Base-by-base conservation (phyloP, 805 yeast genomes). In the Wickerhamomyces silvicola region DNA sequence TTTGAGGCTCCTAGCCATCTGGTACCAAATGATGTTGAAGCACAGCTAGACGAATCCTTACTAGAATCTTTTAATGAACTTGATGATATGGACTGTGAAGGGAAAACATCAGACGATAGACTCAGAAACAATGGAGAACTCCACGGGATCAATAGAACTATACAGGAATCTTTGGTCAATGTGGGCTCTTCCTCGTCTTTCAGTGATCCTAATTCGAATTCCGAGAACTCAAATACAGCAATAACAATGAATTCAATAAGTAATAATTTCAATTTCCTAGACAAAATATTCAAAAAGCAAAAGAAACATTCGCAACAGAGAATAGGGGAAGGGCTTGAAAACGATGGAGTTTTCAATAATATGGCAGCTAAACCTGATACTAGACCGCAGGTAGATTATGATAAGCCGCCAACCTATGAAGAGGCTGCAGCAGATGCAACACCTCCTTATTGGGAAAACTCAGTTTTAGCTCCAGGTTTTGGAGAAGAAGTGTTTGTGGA, bases 391-490 rank as follows among this genome's bases (percentile, higher is more conserved):
- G 43, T 38, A 7, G 56, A 54, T 7, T 57, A 63, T 9, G 88
- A 81, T 38, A 64, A 64, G 20, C 80, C 84, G 14, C 97, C 97
- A 4, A 68, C 94, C 1, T 92, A 92, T 59, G 96, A 85, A 35
- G 97, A 88, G 52, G 97, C 95, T 0, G 85, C 95, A 0, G 81
- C 86, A 4, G 98, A 92, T 54, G 74, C 92, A 11, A 77, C 94
- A 0, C 98, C 98, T 1, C 95, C 95, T 24, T 92, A 92, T 58
- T 92, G 97, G 94, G 98, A 92, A 57, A 75, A 88, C 7, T 75
- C 92, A 0, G 76, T 85, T 25, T 69, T 87, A 52, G 73, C 85
- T 5, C 83, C 94, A 5, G 86, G 80, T 7, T 63, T 65, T 56
- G 68, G 65, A 22, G 97, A 92, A 52, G 97, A 90, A 56, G 79